These are phyloP conservation scores for Leucocoprinus sp. DNA, from an alignment of 768 basidiomycete genomes.

Conservation along the genomic window DNA sequence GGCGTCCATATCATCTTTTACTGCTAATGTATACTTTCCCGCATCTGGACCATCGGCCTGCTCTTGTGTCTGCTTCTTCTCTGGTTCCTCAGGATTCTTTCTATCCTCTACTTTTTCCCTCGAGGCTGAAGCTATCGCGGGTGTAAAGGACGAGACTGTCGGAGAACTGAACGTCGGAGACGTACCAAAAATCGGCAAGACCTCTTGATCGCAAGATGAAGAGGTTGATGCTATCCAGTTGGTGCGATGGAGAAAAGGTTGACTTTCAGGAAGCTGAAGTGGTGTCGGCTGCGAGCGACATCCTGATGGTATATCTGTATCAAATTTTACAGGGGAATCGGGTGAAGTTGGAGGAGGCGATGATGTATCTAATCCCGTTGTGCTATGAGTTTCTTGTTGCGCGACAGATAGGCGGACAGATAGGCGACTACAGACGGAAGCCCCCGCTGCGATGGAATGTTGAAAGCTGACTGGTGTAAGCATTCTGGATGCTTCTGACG, in stretches of 20 bases:
- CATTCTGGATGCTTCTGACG: constrained; percentile 6
- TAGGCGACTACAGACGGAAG: constrained; percentile 25
- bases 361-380: neutral
- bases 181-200: constrained; percentile 14
- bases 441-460: constrained; percentile 22
- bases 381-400: constrained; percentile 11
- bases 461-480: constrained; percentile 6
- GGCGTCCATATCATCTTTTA: constrained; percentile 33
- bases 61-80: neutral
- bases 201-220: constrained; percentile 18
- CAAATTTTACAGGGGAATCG: neutral
- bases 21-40: neutral
- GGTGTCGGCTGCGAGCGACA: constrained; percentile 23
- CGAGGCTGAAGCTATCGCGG: constrained; percentile 30
- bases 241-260: constrained; percentile 32
- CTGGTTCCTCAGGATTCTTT: neutral
- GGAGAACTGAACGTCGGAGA: constrained; percentile 11
- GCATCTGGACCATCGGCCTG: constrained; percentile 9
- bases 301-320: neutral
- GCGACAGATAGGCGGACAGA: constrained; percentile 15
- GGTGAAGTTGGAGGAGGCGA: neutral
- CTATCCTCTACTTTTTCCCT: constrained; percentile 29
- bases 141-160: neutral
- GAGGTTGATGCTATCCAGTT: constrained; percentile 29
- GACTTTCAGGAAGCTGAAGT: constrained; percentile 16